phyloP scores from a whole-genome alignment of 106 monocot species.

The Cymbidium sinense region DNA sequence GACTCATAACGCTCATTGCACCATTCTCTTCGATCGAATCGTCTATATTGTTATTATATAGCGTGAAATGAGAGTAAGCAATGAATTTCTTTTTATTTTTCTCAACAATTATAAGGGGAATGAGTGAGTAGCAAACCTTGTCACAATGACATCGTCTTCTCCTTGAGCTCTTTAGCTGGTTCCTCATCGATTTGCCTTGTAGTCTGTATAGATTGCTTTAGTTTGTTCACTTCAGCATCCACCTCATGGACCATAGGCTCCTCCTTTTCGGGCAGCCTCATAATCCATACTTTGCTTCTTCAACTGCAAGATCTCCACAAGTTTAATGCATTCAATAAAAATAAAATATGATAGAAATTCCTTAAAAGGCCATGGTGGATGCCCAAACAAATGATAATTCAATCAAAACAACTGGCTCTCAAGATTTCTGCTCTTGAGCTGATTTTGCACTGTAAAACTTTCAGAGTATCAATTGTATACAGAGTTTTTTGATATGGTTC shows the following conservation, averaged over 20 bases:
- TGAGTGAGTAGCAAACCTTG: slow-evolving; percentile 35
- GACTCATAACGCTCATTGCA: neutral
- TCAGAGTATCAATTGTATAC: neutral
- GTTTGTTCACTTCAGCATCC: slow-evolving; percentile 60
- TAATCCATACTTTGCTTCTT: slow-evolving; percentile 43
- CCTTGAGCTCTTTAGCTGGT: slow-evolving; percentile 46
- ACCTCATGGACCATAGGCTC: too few relatives aligned
- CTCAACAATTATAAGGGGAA: neutral
- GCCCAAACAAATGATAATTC: neutral
- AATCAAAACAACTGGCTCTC: neutral
- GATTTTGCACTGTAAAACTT: neutral
- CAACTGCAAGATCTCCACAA: slow-evolving; percentile 28
- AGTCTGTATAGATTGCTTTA: slow-evolving; percentile 52
- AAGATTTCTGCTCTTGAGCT: neutral
- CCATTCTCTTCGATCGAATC: neutral
- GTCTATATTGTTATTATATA: neutral
- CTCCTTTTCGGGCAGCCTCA: slow-evolving; percentile 57
- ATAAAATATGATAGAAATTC: neutral
- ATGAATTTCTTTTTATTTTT: neutral
- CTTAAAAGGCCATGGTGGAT: neutral
- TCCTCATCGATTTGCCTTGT: slow-evolving; percentile 57
- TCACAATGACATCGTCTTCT: slow-evolving; percentile 38
- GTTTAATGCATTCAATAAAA: too few relatives aligned
- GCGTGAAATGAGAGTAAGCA: neutral
- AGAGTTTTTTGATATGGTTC: neutral